Conservation (phyloP, 805 yeast species). For the Candida parachauliodes region DNA sequence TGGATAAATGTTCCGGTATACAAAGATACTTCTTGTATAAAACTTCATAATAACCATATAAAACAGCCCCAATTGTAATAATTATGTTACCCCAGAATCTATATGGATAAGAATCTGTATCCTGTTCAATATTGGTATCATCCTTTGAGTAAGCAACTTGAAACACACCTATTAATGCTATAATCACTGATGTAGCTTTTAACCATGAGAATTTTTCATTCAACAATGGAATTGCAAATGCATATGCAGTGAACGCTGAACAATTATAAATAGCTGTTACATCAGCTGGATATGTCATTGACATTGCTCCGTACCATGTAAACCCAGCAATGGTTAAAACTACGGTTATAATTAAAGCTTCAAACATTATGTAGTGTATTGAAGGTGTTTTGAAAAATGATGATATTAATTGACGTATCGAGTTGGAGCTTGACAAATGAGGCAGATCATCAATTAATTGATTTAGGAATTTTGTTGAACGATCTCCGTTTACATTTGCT, state of each 20-base stretch:
- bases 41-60: slow-evolving; percentile 83
- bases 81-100: slow-evolving; percentile 66
- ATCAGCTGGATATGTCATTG: slow-evolving; percentile 75
- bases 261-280: slow-evolving; percentile 90
- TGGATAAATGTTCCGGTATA: slow-evolving; percentile 56
- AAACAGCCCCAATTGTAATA: slow-evolving; percentile 68
- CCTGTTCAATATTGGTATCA: slow-evolving; percentile 13
- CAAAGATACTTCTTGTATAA: slow-evolving; percentile 72
- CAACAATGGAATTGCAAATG: slow-evolving; percentile 74
- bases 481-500: slow-evolving; percentile 34
- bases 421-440: slow-evolving; percentile 29
- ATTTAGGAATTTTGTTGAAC: slow-evolving; percentile 29
- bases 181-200: slow-evolving; percentile 63
- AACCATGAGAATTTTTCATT: slow-evolving; percentile 60
- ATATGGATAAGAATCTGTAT: slow-evolving; percentile 46
- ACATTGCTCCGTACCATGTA: slow-evolving; percentile 85
- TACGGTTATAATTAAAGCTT: slow-evolving; percentile 45
- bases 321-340: slow-evolving; percentile 73
- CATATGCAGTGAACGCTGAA: slow-evolving; percentile 83
- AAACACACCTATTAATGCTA: slow-evolving; percentile 73
- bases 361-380: slow-evolving; percentile 42
- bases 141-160: slow-evolving; percentile 69
- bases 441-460: slow-evolving; percentile 34
- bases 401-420: slow-evolving; percentile 27
- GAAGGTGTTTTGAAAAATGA: slow-evolving; percentile 45